Conservation (phyloP, 768 basidiomycete species). For the Saitozyma podzolica region DNA sequence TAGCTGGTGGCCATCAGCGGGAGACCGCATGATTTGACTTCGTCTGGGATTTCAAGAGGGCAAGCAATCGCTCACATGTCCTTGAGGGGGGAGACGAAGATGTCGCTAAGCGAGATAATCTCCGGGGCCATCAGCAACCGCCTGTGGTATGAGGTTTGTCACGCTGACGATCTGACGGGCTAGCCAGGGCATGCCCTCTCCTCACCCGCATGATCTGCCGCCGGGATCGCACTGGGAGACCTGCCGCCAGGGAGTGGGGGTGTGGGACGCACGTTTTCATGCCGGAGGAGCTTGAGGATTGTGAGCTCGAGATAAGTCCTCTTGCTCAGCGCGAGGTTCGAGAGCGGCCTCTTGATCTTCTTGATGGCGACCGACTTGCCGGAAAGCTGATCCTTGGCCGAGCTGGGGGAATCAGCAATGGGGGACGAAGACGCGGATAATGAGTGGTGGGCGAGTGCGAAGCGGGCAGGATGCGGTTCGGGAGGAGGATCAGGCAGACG, state of each 20-base stretch:
- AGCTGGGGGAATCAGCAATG: too few relatives aligned
- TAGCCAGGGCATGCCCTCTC: too few relatives aligned
- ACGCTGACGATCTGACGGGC: too few relatives aligned
- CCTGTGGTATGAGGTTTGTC: too few relatives aligned
- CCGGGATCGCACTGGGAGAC: background rate
- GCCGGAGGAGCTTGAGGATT: slow-evolving; percentile 95
- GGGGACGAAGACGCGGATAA: too few relatives aligned
- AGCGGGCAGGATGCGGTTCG: background rate
- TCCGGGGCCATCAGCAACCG: slow-evolving; percentile 50
- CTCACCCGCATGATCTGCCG: too few relatives aligned
- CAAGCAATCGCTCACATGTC: slow-evolving; percentile 68
- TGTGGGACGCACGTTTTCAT: slow-evolving; percentile 76
- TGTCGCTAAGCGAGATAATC: slow-evolving; percentile 98
- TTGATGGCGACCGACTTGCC: slow-evolving; percentile 97
- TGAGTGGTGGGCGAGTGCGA: background rate
- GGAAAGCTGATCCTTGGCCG: slow-evolving; percentile 92
- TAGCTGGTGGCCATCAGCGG: slow-evolving; percentile 98
- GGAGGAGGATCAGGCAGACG: too few relatives aligned
- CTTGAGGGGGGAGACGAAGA: slow-evolving; percentile 99
- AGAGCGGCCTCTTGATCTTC: slow-evolving; percentile 99
- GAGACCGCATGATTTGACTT: too few relatives aligned
- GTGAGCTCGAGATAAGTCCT: slow-evolving; percentile 97
- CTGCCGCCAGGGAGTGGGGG: background rate
- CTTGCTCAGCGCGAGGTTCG: slow-evolving; percentile 94
- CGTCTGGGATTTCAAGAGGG: background rate